Conservation (phyloP, 192 early-diverging fungal genomes). For the Lobulomyces angularis region DNA sequence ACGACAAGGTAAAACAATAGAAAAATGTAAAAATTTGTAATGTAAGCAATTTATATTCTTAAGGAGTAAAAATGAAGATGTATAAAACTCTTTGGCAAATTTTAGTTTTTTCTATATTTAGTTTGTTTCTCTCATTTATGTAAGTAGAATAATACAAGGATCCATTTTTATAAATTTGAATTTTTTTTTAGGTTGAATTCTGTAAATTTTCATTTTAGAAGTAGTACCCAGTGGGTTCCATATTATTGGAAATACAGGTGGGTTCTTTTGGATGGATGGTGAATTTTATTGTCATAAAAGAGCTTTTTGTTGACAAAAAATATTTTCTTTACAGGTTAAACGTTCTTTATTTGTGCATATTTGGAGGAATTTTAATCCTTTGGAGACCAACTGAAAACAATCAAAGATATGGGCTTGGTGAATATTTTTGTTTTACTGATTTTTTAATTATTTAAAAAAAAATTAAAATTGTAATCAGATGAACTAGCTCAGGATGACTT, state of each 20-base stretch:
- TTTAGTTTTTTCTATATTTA: slow-evolving; percentile 58
- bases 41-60: no score
- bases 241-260: slow-evolving; percentile 74
- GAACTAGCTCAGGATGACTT: no score
- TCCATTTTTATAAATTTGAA: no score
- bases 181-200: slow-evolving; percentile 76
- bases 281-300: not conserved
- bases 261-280: slow-evolving; percentile 85
- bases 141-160: no score
- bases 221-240: slow-evolving; percentile 49
- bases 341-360: slow-evolving; percentile 70
- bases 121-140: no score
- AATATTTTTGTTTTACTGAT: no score
- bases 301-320: not conserved
- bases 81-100: slow-evolving; percentile 73
- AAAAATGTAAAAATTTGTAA: no score
- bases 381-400: slow-evolving; percentile 93
- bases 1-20: no score
- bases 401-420: slow-evolving; percentile 77
- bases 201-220: slow-evolving; percentile 23
- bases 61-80: slow-evolving; percentile 86
- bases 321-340: slow-evolving; percentile 34
- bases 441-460: no score
- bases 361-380: slow-evolving; percentile 64
- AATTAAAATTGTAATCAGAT: no score